These are phyloP conservation scores for Chloranthus sessilifolius DNA, from an alignment of 164 flowering plant species.

Conservation along the genomic window DNA sequence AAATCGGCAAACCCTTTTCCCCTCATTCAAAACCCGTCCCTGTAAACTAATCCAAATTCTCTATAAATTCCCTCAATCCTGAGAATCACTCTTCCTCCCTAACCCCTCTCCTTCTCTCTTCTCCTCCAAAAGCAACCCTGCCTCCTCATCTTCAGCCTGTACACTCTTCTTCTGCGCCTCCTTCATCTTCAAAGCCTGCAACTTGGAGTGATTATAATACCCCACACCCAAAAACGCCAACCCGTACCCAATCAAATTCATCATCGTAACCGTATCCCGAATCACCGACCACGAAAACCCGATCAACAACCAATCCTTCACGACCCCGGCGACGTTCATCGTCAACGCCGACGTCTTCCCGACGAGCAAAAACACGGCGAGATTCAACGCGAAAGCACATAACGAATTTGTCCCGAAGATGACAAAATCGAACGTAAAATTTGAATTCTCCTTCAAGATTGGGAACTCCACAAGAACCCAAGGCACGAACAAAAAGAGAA, in stretches of 20 bases:
- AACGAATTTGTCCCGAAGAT: constrained; percentile 40
- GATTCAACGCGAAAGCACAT: constrained; percentile 38
- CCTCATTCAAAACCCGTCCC: background rate
- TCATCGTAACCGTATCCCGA: constrained; percentile 33
- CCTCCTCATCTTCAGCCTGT: constrained; percentile 28
- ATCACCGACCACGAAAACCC: constrained; percentile 49
- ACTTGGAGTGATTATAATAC: constrained; percentile 40
- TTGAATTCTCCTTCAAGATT: constrained; percentile 20
- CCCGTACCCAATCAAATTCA: constrained; percentile 41
- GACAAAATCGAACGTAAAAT: constrained; percentile 27
- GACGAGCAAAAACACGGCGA: constrained; percentile 36
- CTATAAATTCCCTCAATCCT: constrained; percentile 12
- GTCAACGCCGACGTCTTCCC: constrained; percentile 44
- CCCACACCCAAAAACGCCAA: constrained; percentile 41
- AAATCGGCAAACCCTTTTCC: constrained; percentile 2
- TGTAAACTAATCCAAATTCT: background rate
- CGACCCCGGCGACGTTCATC: constrained; percentile 50
- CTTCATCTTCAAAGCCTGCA: constrained; percentile 38
- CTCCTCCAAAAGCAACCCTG: constrained; percentile 38
- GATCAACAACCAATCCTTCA: constrained; percentile 45
- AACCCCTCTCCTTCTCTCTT: constrained; percentile 21
- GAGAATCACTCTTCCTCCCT: constrained; percentile 22
- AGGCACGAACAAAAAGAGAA: constrained; percentile 31
- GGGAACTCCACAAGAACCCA: constrained; percentile 41
- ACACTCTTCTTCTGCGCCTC: constrained; percentile 38